Base-by-base conservation (phyloP, 1,139 yeast species). In the Candida gigantensis region DNA sequence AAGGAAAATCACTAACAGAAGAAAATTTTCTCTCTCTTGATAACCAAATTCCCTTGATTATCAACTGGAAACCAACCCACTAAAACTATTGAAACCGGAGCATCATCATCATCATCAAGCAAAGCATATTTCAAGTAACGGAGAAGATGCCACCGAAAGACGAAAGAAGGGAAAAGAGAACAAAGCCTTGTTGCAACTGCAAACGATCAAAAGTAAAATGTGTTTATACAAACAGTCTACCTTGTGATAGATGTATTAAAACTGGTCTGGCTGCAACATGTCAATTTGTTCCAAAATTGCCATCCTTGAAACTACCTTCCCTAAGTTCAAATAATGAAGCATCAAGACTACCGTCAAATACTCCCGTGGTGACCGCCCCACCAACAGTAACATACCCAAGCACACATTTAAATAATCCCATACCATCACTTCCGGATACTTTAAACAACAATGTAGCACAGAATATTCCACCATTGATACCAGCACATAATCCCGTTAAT, bases 181-280 rank as follows among this genome's bases (percentile, higher is more conserved):
- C 77, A 9, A 80, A 77, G 50, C 88, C 88, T 5, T 82, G 89
- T 52, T 65, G 77, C 15, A 71, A 71, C 50, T 82, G 89, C 53
- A 74, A 84, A 41, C 68, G 70, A 52, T 72, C 84, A 21, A 82
- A 82, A 58, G 82, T 81, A 20, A 79, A 74, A 56, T 82, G 89
- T 50, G 69, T 71, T 20, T 74, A 75, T 45, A 51, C 58, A 6
- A 60, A 60, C 12, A 52, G 53, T n/a, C 57, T 72, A 32, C 82
- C 83, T 1, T 82, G 89, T 53, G 75, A 73, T 44, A 54, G 86
- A 40, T 82, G 89, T 51, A 47, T 66, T 14, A 70, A 71, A 30
- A 68, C 64, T 14, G 77, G 77, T 15, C 66, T 76, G 28, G 73
- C 58, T 1, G 46, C 51, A 12, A 53, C 67, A 29, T 82, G 88